These are phyloP conservation scores for Linaria vulgaris DNA, from an alignment of 257 asterid species.

Conservation along the genomic window DNA sequence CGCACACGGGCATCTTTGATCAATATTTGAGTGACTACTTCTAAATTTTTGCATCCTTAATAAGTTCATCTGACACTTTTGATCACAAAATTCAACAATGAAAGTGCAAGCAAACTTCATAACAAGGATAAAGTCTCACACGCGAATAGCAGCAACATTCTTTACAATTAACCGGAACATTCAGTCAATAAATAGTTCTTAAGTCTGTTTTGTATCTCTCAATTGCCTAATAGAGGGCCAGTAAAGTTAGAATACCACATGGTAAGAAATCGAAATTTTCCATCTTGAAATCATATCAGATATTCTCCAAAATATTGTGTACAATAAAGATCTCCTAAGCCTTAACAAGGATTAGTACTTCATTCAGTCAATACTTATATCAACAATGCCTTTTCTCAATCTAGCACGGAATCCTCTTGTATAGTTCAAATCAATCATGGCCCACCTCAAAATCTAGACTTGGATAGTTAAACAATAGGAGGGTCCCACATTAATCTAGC, in stretches of 20 bases:
- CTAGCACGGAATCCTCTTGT: neutral
- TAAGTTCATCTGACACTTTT: conserved; percentile 4
- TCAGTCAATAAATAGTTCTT: neutral
- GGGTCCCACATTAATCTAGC: conserved; percentile 10
- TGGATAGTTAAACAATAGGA: neutral
- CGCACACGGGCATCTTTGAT: conserved; percentile 13
- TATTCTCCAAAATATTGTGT: neutral
- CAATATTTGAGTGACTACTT: conserved; percentile 5
- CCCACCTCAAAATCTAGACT: neutral
- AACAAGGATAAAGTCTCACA: neutral
- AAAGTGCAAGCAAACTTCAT: conserved; percentile 11
- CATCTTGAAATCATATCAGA: conserved; percentile 2
- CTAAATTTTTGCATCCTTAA: conserved; percentile 1
- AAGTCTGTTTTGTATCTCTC: conserved; percentile 6
- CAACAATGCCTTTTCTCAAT: conserved; percentile 14
- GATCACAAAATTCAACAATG: conserved; percentile 15
- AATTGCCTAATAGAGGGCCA: conserved; percentile 5
- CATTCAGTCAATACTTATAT: neutral
- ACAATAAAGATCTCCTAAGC: conserved; percentile 1
- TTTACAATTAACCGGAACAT: conserved; percentile 4
- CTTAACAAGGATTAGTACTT: neutral
- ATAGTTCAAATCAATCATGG: conserved; percentile 9
- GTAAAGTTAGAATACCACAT: neutral
- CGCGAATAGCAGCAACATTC: neutral
- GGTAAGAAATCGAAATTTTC: conserved; percentile 15